These are phyloP conservation scores for Mycothermus thermophilus DNA, from an alignment of 495 filamentous ascomycete genomes.

Conservation along the genomic window DNA sequence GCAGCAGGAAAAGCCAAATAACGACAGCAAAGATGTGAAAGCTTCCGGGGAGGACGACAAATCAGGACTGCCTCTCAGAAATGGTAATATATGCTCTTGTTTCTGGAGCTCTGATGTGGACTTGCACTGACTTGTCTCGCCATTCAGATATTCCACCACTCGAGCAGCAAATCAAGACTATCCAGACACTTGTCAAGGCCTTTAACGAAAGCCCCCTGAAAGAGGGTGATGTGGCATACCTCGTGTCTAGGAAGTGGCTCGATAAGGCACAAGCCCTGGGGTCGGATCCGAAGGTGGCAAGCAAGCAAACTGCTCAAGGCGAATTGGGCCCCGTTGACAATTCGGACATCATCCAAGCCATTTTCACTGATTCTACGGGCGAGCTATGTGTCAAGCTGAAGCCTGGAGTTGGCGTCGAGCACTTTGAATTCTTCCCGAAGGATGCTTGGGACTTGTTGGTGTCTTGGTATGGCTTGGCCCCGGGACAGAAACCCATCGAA, in stretches of 20 bases:
- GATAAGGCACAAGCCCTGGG: constrained; percentile 56
- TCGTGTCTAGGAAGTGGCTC: constrained; percentile 72
- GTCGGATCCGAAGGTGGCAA: constrained; percentile 36
- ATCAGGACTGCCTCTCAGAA: constrained; percentile 13
- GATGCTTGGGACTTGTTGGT: constrained; percentile 70
- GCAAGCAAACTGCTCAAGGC: constrained; percentile 48
- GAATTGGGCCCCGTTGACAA: constrained; percentile 80
- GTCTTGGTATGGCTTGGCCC: constrained; percentile 65
- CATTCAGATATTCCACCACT: constrained; percentile 40
- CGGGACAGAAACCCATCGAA: constrained; percentile 56
- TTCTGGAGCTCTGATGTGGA: neutral
- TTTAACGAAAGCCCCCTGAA: constrained; percentile 37
- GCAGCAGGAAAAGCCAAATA: constrained; percentile 1
- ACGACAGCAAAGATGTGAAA: neutral
- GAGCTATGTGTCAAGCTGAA: constrained; percentile 62
- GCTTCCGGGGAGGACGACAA: neutral
- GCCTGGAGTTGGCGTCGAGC: constrained; percentile 50
- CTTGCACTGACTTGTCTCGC: no score
- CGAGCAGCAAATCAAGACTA: constrained; percentile 63
- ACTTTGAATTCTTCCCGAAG: constrained; percentile 65
- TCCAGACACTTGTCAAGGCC: constrained; percentile 46
- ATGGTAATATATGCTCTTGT: constrained; percentile 6
- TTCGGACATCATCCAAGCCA: constrained; percentile 46
- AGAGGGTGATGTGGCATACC: constrained; percentile 61
- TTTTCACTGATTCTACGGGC: constrained; percentile 30